phyloP scores from a whole-genome alignment of 192 early-diverging fungal species.

The Backusella macrospora region DNA sequence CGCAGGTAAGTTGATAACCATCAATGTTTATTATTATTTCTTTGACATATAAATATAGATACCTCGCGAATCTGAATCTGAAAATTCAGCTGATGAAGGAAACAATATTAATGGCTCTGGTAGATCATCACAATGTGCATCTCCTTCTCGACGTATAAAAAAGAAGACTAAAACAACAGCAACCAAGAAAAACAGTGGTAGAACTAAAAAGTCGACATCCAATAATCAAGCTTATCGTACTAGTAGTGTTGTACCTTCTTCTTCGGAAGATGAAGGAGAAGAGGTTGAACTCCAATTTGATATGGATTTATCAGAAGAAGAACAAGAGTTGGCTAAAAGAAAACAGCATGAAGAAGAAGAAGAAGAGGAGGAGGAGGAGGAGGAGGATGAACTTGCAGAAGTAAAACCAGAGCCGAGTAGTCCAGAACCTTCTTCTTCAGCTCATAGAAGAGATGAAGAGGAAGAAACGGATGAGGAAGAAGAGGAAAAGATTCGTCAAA shows the following conservation, averaged over 20 bases:
- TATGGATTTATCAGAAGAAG: neutral
- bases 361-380: neutral
- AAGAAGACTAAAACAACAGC: neutral
- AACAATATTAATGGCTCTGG: neutral
- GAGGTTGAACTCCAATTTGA: no score
- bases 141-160: neutral
- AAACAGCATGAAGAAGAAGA: neutral
- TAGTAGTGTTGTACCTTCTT: slow-evolving; percentile 21
- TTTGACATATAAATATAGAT: neutral
- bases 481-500: neutral
- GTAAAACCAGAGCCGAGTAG: no score
- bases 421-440: no score
- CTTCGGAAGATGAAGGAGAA: slow-evolving; percentile 32
- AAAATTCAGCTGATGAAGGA: neutral
- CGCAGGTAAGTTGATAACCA: slow-evolving; percentile 49
- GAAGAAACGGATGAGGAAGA: slow-evolving; percentile 1
- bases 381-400: slow-evolving; percentile 4
- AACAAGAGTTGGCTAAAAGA: neutral
- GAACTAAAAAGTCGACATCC: neutral
- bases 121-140: neutral
- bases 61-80: slow-evolving; percentile 16
- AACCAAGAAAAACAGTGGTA: neutral
- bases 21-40: neutral
- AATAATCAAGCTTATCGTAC: neutral
- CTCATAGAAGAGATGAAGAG: neutral